phyloP scores from a whole-genome alignment of 2,329 filamentous ascomycete genomes.

The Rasamsonia emersonii region DNA sequence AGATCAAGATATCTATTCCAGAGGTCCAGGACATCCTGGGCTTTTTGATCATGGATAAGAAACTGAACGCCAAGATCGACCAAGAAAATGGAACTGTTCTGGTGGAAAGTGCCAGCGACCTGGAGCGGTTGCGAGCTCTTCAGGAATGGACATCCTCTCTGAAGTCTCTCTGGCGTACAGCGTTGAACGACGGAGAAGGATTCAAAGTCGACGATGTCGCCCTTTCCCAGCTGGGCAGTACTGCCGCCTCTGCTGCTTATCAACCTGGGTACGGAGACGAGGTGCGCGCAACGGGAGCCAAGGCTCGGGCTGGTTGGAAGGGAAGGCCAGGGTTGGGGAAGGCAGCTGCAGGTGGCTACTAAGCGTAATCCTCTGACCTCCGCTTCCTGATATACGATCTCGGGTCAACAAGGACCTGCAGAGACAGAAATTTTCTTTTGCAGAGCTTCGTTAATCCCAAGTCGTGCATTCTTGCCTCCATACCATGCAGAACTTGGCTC shows the following conservation, averaged over 20 bases:
- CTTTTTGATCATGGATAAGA: conserved; percentile 84
- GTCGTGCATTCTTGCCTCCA: no score
- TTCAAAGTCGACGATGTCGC: conserved; percentile 37
- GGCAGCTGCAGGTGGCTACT: conserved; percentile 7
- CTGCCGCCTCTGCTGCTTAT: conserved; percentile 19
- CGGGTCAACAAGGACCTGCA: no score
- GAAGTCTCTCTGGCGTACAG: conserved; percentile 56
- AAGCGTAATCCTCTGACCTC: no score
- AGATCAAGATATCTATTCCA: conserved; percentile 72
- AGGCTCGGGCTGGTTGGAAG: conserved; percentile 19
- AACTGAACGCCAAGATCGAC: conserved; percentile 80
- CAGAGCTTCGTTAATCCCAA: no score
- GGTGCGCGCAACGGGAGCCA: conserved; percentile 13
- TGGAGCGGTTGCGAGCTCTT: conserved; percentile 61
- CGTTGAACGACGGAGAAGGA: conserved; percentile 72
- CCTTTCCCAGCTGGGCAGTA: conserved; percentile 18
- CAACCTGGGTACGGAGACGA: conserved; percentile 26
- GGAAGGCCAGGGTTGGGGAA: conserved; percentile 12
- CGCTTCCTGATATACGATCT: no score
- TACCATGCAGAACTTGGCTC: no score
- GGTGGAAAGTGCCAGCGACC: conserved; percentile 66
- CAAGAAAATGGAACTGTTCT: conserved; percentile 77
- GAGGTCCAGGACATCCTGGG: conserved; percentile 96
- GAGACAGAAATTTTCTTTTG: no score
- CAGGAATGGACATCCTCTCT: conserved; percentile 64